phyloP scores from a whole-genome alignment of 2,329 filamentous ascomycete species.

The Paradendryphiella salina region DNA sequence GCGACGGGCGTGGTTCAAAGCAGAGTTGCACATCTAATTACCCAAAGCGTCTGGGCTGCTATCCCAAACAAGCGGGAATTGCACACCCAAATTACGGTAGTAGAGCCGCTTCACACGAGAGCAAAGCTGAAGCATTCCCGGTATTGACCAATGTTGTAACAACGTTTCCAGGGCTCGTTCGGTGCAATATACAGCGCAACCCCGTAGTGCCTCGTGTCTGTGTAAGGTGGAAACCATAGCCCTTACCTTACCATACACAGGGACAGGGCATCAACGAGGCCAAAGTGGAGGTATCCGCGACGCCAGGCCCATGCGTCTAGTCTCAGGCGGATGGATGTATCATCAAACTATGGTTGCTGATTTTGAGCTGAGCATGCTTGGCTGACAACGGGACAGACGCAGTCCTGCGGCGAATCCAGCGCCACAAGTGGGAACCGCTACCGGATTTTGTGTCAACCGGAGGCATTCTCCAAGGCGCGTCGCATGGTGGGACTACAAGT shows the following conservation, averaged over 20 bases:
- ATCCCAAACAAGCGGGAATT: conserved; percentile 6
- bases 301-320: conserved; percentile 19
- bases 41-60: conserved; percentile 8
- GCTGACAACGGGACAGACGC: conserved; percentile 37
- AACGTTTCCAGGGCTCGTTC: not conserved
- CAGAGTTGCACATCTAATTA: conserved; percentile 15
- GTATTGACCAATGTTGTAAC: conserved; percentile 1
- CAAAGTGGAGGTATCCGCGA: conserved; percentile 11
- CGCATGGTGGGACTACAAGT: conserved; percentile 42
- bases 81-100: conserved; percentile 3
- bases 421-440: conserved; percentile 42
- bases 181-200: conserved; percentile 1
- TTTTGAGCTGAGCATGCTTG: conserved; percentile 32
- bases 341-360: conserved; percentile 29
- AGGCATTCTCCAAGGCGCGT: conserved; percentile 37
- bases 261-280: conserved; percentile 4
- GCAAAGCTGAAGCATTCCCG: not conserved
- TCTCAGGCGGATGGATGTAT: conserved; percentile 22
- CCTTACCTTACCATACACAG: not conserved
- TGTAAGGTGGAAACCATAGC: not conserved
- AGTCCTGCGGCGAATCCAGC: conserved; percentile 38
- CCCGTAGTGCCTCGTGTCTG: not conserved
- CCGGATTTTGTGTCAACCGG: conserved; percentile 39
- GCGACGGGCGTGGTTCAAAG: conserved; percentile 25
- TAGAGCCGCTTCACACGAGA: not conserved